A percentile compares a stretch with the other conserved stretches of the same genome.
phyloP scores from a whole-genome alignment of 2,329 filamentous ascomycete genomes.

The Cladosporium sp. region DNA sequence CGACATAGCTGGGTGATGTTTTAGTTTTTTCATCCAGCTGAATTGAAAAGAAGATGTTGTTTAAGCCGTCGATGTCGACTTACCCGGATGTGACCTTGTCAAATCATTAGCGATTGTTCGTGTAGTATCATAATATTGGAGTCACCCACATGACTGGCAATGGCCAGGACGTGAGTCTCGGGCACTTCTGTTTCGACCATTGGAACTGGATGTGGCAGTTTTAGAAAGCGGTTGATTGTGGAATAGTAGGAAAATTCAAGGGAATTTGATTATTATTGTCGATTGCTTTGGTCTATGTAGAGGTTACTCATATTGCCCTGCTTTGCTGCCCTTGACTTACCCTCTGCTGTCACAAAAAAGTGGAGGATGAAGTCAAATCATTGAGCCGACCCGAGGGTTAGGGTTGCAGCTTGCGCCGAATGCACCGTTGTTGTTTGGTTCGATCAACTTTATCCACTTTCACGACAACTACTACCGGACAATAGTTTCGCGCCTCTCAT shows the following conservation, averaged over 20 bases:
- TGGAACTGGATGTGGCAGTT: no score
- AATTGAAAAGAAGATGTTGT: background rate
- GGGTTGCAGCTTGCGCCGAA: no score
- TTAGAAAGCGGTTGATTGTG: no score
- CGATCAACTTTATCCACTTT: no score
- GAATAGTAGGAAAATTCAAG: no score
- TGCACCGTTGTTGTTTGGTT: no score
- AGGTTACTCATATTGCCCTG: no score
- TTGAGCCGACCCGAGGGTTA: background rate
- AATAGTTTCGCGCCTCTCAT: no score
- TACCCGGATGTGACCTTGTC: constrained; percentile 68
- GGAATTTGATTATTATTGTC: no score
- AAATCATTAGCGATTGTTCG: constrained; percentile 3
- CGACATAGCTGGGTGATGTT: constrained; percentile 68
- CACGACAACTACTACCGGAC: no score
- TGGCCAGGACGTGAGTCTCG: constrained; percentile 69
- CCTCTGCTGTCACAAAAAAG: background rate
- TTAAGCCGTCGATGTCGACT: constrained; percentile 38
- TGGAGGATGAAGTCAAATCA: background rate
- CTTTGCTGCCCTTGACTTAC: no score
- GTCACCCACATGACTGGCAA: constrained; percentile 85
- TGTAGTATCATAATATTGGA: background rate
- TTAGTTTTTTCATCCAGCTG: constrained; percentile 18
- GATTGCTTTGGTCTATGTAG: no score
- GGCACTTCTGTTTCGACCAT: constrained; percentile 38